Evolutionary conservation across 2,329 filamentous ascomycete species (phyloP).

Genomic region (Fusarium sp.): DNA sequence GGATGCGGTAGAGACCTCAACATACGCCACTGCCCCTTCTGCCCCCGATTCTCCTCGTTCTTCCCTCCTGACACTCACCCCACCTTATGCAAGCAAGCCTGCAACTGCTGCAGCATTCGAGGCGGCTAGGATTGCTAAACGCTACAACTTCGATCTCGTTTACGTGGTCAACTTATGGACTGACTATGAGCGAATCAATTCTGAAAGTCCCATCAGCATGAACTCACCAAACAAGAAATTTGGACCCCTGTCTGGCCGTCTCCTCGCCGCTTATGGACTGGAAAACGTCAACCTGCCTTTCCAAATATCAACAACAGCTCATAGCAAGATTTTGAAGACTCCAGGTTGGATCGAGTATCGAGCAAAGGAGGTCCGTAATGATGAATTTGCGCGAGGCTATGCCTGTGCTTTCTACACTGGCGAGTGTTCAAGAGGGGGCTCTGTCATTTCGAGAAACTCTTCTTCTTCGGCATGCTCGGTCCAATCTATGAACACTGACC

Average conservation of each 20-base stretch:
- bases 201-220: constrained; percentile 4
- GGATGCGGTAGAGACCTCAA: constrained; percentile 13
- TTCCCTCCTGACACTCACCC: constrained; percentile 56
- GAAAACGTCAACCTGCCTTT: constrained; percentile 63
- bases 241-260: constrained; percentile 56
- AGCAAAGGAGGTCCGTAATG: constrained; percentile 52
- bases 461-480: constrained; percentile 41
- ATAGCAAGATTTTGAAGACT: constrained; percentile 60
- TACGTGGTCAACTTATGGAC: constrained; percentile 71
- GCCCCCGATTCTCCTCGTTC: constrained; percentile 40
- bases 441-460: constrained; percentile 40
- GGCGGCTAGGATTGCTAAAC: constrained; percentile 64
- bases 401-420: constrained; percentile 64
- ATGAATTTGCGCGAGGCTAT: constrained; percentile 63
- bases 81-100: constrained; percentile 56
- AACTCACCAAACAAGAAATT: constrained; percentile 17
- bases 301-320: constrained; percentile 61
- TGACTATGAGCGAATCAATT: constrained; percentile 30
- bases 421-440: constrained; percentile 45
- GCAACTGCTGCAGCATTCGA: constrained; percentile 63
- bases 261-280: constrained; percentile 66
- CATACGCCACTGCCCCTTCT: constrained; percentile 34
- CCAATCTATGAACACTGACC: constrained; percentile 50
- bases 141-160: constrained; percentile 67
- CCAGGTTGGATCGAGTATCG: constrained; percentile 65